Percentiles rank a stretch among this genome's conserved stretches.
Evolutionary conservation across 75 land plant species (phyloP).

Genomic region (Sequoia sempervirens): DNA sequence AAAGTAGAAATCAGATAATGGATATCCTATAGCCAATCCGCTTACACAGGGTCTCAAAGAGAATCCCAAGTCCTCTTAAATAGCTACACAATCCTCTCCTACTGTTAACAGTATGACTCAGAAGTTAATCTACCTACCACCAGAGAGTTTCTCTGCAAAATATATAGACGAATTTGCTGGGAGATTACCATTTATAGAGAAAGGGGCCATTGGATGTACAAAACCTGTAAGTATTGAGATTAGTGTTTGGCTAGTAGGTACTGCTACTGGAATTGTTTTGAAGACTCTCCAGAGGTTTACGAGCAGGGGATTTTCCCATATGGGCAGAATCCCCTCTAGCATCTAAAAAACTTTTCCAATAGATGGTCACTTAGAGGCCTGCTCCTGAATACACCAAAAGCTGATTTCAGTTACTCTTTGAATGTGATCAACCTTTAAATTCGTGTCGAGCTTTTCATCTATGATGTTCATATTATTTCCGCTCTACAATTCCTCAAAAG

Average conservation of each 20-base stretch:
- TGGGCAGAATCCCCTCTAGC: conserved; percentile 38
- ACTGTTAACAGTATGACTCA: not conserved
- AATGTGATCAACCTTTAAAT: no score
- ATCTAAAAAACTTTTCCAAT: no score
- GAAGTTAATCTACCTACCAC: not conserved
- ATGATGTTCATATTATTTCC: no score
- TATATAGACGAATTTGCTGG: no score
- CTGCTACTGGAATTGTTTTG: conserved; percentile 20
- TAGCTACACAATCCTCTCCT: not conserved
- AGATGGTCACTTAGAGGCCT: no score
- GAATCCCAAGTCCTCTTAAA: not conserved
- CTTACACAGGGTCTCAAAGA: no score
- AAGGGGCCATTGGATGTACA: conserved; percentile 16
- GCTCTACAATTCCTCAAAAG: no score
- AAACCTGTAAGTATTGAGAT: conserved; percentile 24
- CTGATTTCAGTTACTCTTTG: no score
- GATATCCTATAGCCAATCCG: not conserved
- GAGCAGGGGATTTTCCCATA: conserved; percentile 43
- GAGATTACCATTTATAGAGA: conserved; percentile 8
- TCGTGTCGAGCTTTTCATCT: no score
- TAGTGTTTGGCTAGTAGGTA: conserved; percentile 11
- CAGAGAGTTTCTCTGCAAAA: not conserved
- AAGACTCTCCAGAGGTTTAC: not conserved
- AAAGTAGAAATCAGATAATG: not conserved
- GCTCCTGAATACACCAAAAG: no score